Percentiles rank a stretch among this genome's conserved stretches.
phyloP scores from a whole-genome alignment of 1,139 yeast genomes.

The Suhomyces anneliseae region DNA sequence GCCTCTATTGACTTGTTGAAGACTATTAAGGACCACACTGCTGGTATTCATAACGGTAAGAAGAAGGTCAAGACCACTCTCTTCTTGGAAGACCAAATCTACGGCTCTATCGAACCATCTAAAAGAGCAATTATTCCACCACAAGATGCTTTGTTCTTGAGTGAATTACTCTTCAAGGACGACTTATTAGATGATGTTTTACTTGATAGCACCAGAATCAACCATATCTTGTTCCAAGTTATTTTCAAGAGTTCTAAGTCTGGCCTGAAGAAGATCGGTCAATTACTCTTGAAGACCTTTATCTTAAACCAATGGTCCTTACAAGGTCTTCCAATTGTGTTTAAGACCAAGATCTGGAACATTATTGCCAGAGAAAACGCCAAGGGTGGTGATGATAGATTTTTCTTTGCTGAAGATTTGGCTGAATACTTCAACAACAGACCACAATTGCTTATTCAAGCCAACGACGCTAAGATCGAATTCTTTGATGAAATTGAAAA shows the following conservation, averaged over 20 bases:
- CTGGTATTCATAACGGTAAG: slow-evolving; percentile 19
- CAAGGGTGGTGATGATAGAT: slow-evolving; percentile 32
- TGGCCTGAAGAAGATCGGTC: slow-evolving; percentile 40
- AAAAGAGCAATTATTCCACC: slow-evolving; percentile 59
- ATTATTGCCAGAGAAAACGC: slow-evolving; percentile 26
- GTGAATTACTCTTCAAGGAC: slow-evolving; percentile 39
- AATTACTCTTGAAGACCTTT: slow-evolving; percentile 37
- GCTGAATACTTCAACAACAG: slow-evolving; percentile 37
- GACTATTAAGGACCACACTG: slow-evolving; percentile 21
- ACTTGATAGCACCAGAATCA: slow-evolving; percentile 31
- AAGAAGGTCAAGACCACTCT: slow-evolving; percentile 26
- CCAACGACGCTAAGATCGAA: slow-evolving; percentile 48
- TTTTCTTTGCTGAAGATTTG: slow-evolving; percentile 33
- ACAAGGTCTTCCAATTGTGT: slow-evolving; percentile 29
- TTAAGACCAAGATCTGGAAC: slow-evolving; percentile 38
- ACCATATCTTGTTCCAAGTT: slow-evolving; percentile 25
- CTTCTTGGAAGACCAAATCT: slow-evolving; percentile 43
- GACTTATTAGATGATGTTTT: slow-evolving; percentile 28
- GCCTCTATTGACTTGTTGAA: slow-evolving; percentile 26
- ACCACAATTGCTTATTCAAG: slow-evolving; percentile 41
- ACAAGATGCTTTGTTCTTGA: slow-evolving; percentile 56
- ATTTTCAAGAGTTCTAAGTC: slow-evolving; percentile 32
- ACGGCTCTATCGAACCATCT: slow-evolving; percentile 40
- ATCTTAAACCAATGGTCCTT: slow-evolving; percentile 47
- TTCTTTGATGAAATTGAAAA: slow-evolving; percentile 52